Base-by-base conservation (phyloP, 140 eudicot genomes). In the Oenanthe javanica region DNA sequence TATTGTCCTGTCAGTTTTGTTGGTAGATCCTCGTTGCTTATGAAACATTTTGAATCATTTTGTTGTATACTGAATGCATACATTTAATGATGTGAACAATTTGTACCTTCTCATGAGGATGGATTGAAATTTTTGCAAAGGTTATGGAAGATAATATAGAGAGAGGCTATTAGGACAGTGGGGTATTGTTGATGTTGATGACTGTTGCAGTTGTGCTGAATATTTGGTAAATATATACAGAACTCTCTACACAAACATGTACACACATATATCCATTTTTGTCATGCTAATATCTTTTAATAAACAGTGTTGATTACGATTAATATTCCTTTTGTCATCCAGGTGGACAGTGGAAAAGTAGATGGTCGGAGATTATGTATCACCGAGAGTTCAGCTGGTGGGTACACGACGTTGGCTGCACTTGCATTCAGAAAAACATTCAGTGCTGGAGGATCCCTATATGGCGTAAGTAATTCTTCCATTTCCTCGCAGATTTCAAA, bases 381-480 rank as follows among this genome's bases (percentile, higher is more conserved):
- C 59, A 90, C 98, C 23, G 98, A 97, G 72, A 94, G 97, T 45
- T 94, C 98, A 80, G 98, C 97, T 81, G 98, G 98, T 31, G 98
- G 98, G 81, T 94, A 94, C 87, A 94, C 98, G 84, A 92, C 98
- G 11, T 76, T 94, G 80, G 97, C 97, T 79, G 98, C 98, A 71
- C 98, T 94, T 90, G 96, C 98, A 25, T 94, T 92, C 80, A 90
- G 83, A 79, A 86, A 94, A 46, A 89, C 89, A 21, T 94, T 94
- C 52, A 94, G 88, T 80, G 97, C 94, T 66, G 98, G 98, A 75
- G 96, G 95, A 79, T 94, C 98, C 63, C 80, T 94, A 82, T 94
- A 92, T 88, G 98, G 98, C 61, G 98, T 94, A 84, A 87, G 98
- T 92, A 78, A 63, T 70, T 87, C 72, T 21, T 15, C 57, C 66